Conservation (phyloP, 768 basidiomycete genomes). For the Coprinopsis marcescibilis region DNA sequence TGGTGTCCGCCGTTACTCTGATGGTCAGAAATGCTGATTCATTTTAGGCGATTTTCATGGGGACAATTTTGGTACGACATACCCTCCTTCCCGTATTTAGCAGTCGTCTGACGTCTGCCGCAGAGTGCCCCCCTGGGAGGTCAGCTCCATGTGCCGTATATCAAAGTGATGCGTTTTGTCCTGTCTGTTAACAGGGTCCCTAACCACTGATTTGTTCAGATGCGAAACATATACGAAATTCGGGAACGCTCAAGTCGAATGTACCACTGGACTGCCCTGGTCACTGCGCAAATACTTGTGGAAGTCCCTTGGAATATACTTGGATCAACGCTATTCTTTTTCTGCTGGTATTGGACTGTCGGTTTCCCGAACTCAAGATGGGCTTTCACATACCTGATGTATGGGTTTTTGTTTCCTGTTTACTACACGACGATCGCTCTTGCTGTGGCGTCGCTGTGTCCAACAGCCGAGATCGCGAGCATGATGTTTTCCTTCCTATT, state of each 20-base stretch:
- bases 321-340: slow-evolving; percentile 55
- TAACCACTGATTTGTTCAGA: slow-evolving; percentile 15
- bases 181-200: not conserved
- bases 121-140: slow-evolving; percentile 48
- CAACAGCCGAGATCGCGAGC: slow-evolving; percentile 54
- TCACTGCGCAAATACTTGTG: slow-evolving; percentile 48
- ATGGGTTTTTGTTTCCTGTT: slow-evolving; percentile 51
- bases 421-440: slow-evolving; percentile 63
- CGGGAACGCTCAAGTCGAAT: slow-evolving; percentile 61
- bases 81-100: not conserved
- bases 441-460: slow-evolving; percentile 55
- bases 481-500: slow-evolving; percentile 55
- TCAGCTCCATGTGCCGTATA: slow-evolving; percentile 60
- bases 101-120: not conserved
- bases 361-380: slow-evolving; percentile 49
- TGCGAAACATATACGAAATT: slow-evolving; percentile 61
- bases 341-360: slow-evolving; percentile 73
- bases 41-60: slow-evolving; percentile 51
- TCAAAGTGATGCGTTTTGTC: slow-evolving; percentile 26
- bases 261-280: slow-evolving; percentile 59
- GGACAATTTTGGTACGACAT: slow-evolving; percentile 35
- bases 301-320: slow-evolving; percentile 65
- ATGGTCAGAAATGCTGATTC: not conserved
- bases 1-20: slow-evolving; percentile 13
- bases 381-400: slow-evolving; percentile 54